A percentile compares a stretch with the other conserved stretches of the same genome.
Conservation (phyloP, 768 basidiomycete species). For the Neoboletus magnificus region DNA sequence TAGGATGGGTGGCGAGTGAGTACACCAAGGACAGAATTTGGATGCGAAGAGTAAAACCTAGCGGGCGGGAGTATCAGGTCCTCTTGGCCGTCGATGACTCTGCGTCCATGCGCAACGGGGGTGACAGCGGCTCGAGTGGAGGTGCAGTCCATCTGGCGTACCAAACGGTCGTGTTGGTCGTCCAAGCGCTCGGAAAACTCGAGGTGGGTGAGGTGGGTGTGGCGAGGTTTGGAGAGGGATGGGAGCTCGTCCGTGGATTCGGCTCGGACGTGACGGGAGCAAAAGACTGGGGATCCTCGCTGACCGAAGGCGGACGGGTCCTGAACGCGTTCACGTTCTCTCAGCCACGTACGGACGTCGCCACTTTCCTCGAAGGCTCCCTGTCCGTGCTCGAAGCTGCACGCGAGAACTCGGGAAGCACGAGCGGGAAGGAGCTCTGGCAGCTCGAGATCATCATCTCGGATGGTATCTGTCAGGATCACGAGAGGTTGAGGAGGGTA, state of each 20-base stretch:
- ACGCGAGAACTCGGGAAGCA: conserved; percentile 56
- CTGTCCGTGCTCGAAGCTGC: conserved; percentile 73
- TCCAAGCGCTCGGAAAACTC: conserved; percentile 84
- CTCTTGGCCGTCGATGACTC: conserved; percentile 95
- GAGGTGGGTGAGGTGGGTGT: conserved; percentile 95
- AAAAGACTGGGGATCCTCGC: conserved; percentile 37
- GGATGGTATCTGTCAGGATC: conserved; percentile 98
- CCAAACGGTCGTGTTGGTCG: conserved; percentile 88
- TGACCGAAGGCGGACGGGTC: conserved; percentile 39
- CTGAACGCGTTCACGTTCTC: conserved; percentile 85
- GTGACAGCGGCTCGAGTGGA: neutral
- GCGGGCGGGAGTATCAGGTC: conserved; percentile 93
- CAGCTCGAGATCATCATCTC: conserved; percentile 98
- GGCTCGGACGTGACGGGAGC: conserved; percentile 80
- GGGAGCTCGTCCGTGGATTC: conserved; percentile 88
- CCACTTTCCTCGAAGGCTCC: conserved; percentile 76
- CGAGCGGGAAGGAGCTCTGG: conserved; percentile 82
- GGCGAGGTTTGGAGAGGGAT: conserved; percentile 82
- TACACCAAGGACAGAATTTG: conserved; percentile 99
- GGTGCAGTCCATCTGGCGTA: conserved; percentile 79
- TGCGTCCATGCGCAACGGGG: conserved; percentile 68
- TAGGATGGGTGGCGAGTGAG: conserved; percentile 96
- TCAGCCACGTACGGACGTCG: conserved; percentile 86
- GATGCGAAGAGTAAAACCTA: conserved; percentile 91
- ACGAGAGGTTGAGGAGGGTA: conserved; percentile 75